Conservation (phyloP, 176 grass and related monocot species). For the Aegilops longissima region DNA sequence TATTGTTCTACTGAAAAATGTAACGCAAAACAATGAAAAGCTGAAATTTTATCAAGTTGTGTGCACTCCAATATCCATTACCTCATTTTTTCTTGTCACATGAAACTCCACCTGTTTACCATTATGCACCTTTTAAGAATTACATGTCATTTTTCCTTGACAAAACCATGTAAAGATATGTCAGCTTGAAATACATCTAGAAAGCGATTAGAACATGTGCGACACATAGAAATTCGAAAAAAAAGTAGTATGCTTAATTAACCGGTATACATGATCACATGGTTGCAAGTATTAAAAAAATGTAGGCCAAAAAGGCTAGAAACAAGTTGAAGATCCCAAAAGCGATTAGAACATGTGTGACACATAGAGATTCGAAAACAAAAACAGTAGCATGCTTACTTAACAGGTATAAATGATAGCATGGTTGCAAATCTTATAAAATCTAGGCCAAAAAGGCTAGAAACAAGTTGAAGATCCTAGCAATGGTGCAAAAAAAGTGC, state of each 20-base stretch:
- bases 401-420: neutral
- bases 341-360: neutral
- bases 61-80: constrained; percentile 25
- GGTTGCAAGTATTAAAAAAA: neutral
- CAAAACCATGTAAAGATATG: neutral
- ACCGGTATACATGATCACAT: neutral
- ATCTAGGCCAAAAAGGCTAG: neutral
- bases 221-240: neutral
- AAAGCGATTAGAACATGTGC: neutral
- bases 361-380: neutral
- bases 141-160: neutral
- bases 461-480: constrained; percentile 9
- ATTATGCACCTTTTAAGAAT: constrained; percentile 38
- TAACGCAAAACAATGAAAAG: constrained; percentile 17
- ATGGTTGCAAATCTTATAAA: neutral
- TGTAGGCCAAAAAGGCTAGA: neutral
- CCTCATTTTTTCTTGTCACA: constrained; percentile 38
- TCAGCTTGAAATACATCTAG: constrained; percentile 14
- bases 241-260: neutral
- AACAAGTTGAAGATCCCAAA: neutral
- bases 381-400: neutral
- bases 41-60: constrained; percentile 30
- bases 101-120: constrained; percentile 32
- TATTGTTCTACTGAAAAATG: constrained; percentile 43
- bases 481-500: neutral